Evolutionary conservation across 257 asterid species (phyloP).

Genomic region (Cynanchum wilfordii): DNA sequence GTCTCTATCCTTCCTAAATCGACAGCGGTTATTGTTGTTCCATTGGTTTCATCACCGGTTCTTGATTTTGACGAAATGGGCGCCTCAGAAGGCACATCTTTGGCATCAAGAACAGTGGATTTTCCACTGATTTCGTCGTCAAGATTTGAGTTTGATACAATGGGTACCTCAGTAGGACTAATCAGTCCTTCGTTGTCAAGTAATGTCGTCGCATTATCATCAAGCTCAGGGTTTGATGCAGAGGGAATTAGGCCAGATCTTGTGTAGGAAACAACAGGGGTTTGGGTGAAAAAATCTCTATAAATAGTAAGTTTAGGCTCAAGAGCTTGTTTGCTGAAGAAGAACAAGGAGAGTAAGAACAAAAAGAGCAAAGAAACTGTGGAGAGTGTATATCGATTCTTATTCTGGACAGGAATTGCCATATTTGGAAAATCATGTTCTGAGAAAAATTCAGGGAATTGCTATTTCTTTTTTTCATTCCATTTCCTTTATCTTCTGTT

Average conservation of each 20-base stretch:
- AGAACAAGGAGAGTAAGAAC: constrained; percentile 38
- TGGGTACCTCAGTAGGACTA: background rate
- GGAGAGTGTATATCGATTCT: constrained; percentile 32
- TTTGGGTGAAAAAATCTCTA: constrained; percentile 31
- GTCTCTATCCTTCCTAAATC: constrained; percentile 13
- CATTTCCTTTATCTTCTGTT: background rate
- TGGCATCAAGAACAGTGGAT: background rate
- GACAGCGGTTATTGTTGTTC: constrained; percentile 3
- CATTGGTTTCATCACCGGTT: constrained; percentile 8
- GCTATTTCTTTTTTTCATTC: background rate
- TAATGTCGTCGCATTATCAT: constrained; percentile 4
- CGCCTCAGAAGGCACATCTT: background rate
- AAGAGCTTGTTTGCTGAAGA: constrained; percentile 41
- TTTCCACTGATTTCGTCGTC: constrained; percentile 8
- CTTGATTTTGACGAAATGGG: constrained; percentile 25
- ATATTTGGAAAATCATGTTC: constrained; percentile 31
- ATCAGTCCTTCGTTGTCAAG: background rate
- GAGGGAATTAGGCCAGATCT: constrained; percentile 28
- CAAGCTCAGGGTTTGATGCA: constrained; percentile 28
- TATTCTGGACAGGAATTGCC: constrained; percentile 39
- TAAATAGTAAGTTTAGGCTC: constrained; percentile 35
- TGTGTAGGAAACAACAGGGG: constrained; percentile 23
- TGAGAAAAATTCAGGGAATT: no score
- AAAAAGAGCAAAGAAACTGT: constrained; percentile 30
- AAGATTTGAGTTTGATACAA: constrained; percentile 13